A percentile compares a stretch with the other conserved stretches of the same genome.
phyloP scores from a whole-genome alignment of 148 eudicot genomes.

The Silene conica region DNA sequence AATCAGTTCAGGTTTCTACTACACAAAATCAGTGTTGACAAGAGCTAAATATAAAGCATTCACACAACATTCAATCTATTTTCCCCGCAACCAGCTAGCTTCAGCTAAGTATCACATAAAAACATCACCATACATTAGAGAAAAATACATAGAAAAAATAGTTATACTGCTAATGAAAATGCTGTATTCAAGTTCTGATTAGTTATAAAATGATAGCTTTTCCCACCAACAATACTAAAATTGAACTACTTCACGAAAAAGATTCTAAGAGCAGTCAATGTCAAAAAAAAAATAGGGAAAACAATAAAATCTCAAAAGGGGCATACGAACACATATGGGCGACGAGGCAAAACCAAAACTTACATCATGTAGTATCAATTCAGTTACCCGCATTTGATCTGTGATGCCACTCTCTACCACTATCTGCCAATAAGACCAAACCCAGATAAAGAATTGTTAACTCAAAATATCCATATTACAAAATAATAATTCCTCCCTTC shows the following conservation, averaged over 20 bases:
- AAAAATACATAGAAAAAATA: background rate
- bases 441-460: constrained; percentile 2
- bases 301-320: background rate
- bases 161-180: background rate
- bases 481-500: too few species aligned
- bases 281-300: background rate
- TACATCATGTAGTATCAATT: constrained; percentile 84
- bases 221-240: background rate
- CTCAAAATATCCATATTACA: background rate
- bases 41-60: background rate
- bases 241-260: constrained; percentile 1
- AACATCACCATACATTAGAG: background rate
- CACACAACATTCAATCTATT: background rate
- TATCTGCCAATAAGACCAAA: constrained; percentile 44
- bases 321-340: background rate
- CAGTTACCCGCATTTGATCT: constrained; percentile 86
- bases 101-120: constrained; percentile 4
- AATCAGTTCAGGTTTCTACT: background rate
- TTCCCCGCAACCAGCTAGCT: background rate
- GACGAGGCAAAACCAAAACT: constrained; percentile 24
- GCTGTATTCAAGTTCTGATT: background rate
- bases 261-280: constrained; percentile 2
- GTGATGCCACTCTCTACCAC: constrained; percentile 86
- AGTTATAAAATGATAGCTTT: background rate
- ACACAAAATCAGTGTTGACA: background rate